Conservation (phyloP, 192 early-diverging fungal species). For the Powellomyces hirtus region DNA sequence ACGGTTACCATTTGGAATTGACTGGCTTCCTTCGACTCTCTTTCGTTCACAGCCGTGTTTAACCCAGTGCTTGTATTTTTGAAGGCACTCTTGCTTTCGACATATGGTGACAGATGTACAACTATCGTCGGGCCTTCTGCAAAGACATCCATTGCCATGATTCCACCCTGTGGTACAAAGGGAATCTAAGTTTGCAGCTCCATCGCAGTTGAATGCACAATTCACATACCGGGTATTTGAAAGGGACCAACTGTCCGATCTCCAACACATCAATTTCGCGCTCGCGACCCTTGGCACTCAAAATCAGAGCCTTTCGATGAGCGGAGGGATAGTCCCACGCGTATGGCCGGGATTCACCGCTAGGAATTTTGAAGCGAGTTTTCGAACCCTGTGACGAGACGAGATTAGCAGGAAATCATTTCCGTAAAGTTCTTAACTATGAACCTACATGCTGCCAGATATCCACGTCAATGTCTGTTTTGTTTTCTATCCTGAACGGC, state of each 20-base stretch:
- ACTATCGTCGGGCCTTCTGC: constrained; percentile 44
- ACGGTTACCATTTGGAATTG: constrained; percentile 27
- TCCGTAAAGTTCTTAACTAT: too few relatives aligned
- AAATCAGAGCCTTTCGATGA: constrained; percentile 67
- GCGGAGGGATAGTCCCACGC: constrained; percentile 89
- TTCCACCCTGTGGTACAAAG: constrained; percentile 23
- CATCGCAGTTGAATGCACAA: constrained; percentile 56
- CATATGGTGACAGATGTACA: constrained; percentile 33
- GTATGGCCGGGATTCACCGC: constrained; percentile 65
- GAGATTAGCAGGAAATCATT: constrained; percentile 11
- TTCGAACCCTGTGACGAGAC: too few relatives aligned
- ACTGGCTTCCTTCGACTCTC: constrained; percentile 9
- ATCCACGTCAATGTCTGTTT: constrained; percentile 63
- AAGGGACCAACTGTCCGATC: constrained; percentile 84
- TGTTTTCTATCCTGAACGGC: constrained; percentile 87
- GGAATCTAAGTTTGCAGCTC: too few relatives aligned
- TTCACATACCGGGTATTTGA: too few relatives aligned
- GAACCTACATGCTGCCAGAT: constrained; percentile 83
- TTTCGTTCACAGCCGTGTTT: not conserved
- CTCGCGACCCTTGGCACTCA: constrained; percentile 72
- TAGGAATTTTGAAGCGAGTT: constrained; percentile 49
- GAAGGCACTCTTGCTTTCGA: constrained; percentile 32
- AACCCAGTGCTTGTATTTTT: constrained; percentile 13
- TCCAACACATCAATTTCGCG: constrained; percentile 83
- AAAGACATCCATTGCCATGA: constrained; percentile 40